Evolutionary conservation across 768 basidiomycete species (phyloP).

Genomic region (Leccinum aurantiacum): DNA sequence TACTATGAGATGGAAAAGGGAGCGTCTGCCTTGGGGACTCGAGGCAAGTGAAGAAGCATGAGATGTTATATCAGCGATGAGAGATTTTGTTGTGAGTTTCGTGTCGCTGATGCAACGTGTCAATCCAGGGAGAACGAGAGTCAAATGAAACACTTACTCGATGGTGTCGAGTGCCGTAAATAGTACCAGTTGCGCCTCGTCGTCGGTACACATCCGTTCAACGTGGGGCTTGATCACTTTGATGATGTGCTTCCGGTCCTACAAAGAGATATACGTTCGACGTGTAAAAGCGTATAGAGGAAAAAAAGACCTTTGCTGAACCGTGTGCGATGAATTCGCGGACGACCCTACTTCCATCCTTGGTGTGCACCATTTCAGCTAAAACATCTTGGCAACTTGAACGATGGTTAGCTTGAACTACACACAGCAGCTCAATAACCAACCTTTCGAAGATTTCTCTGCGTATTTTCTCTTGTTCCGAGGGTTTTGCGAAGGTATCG

Average conservation of each 20-base stretch:
- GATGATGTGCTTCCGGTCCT: constrained; percentile 91
- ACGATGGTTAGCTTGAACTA: not conserved
- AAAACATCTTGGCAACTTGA: constrained; percentile 77
- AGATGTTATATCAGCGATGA: constrained; percentile 67
- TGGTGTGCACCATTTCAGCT: constrained; percentile 93
- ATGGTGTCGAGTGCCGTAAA: constrained; percentile 89
- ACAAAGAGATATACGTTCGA: not conserved
- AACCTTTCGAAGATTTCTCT: constrained; percentile 82
- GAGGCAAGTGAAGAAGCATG: constrained; percentile 56
- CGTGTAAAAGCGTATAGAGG: not conserved
- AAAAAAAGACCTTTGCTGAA: constrained; percentile 65
- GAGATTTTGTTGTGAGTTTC: constrained; percentile 79
- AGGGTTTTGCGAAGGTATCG: constrained; percentile 54
- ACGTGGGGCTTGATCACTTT: constrained; percentile 89
- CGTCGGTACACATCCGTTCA: constrained; percentile 83
- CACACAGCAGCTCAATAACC: not conserved
- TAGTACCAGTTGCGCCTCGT: constrained; percentile 86
- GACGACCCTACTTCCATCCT: constrained; percentile 83
- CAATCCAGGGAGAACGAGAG: not conserved
- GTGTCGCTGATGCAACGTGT: constrained; percentile 64
- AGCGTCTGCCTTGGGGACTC: constrained; percentile 74
- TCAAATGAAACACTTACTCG: constrained; percentile 54
- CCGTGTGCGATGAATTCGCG: constrained; percentile 84
- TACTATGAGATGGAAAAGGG: constrained; percentile 78
- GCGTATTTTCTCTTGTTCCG: constrained; percentile 70